Evolutionary conservation across 2,329 filamentous ascomycete genomes (phyloP), one percentile per base, ranked within the genome.

Genomic region (Aspergillus luchuensis): DNA sequence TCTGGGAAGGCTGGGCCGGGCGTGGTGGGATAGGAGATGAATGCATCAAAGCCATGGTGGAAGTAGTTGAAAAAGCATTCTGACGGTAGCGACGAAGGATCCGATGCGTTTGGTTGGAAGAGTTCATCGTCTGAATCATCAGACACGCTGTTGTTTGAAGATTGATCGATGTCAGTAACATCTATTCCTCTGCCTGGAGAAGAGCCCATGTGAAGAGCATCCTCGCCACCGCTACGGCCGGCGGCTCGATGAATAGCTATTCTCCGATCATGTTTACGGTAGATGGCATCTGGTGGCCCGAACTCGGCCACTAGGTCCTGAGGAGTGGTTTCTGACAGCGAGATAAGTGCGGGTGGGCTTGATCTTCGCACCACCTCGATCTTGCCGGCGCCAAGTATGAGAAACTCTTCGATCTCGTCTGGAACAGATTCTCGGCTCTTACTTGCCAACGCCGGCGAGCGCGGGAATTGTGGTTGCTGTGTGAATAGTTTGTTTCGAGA

Each of bases 61-160:
- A 97, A 99, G 75, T 99, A 99, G 74, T 98, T 98, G 78, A 95
- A 97, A 74, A 98, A 99, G 66, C 89, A 92, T 69, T 85, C 82
- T 7, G 78, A 72, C 3, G 77, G 72, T n/a, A 78, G 64, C 6
- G 72, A 74, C 5, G 75, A 73, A 39, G 81, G 78, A 72, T 96
- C 91, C 4, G 87, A 85, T 1, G 87, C 85, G 3, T 76, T 87
- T 67, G 73, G 82, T 79, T 65, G 81, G 30, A 77, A 75, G 55
- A 73, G 65, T 30, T 91, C 89, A 21, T 83, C 81, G 59, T 87
- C 85, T 1, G 87, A 87, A 58, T 87, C 87, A 70, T 92, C 90
- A 1, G 88, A 90, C 28, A 84, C 84, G 1, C 88, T 89, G 65
- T 90, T 88, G 57, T 84, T 84, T 3, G 90, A 91, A 2, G 90